Percentiles rank a stretch among this genome's conserved stretches.
Evolutionary conservation across 176 grass and related monocot genomes (phyloP).

Genomic region (Echinochloa phyllopogon): DNA sequence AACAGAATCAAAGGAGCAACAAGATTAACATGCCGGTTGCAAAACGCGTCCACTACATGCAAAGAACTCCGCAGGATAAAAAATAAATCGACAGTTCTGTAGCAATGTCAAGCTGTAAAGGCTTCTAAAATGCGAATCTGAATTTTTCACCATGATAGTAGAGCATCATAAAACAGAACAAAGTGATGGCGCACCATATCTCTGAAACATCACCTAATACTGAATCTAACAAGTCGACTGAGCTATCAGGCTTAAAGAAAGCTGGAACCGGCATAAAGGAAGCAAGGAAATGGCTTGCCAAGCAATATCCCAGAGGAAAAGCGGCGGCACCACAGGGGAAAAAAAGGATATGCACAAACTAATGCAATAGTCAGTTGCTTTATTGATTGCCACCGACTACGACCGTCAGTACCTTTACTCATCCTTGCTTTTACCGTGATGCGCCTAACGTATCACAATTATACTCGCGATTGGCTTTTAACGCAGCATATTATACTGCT

Average conservation of each 20-base stretch:
- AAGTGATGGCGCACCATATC: neutral
- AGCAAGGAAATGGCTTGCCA: neutral
- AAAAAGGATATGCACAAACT: neutral
- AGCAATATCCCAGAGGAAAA: neutral
- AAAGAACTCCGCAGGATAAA: neutral
- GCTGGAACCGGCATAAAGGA: neutral
- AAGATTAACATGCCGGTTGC: neutral
- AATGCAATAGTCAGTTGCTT: neutral
- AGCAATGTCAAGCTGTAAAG: neutral
- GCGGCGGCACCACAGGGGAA: neutral
- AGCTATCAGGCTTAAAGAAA: constrained; percentile 30
- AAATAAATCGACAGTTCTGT: neutral
- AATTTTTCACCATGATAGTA: neutral
- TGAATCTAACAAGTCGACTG: constrained; percentile 1
- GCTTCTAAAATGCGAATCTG: neutral
- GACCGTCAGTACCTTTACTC: neutral
- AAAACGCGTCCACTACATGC: neutral
- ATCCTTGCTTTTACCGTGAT: neutral
- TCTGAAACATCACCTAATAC: neutral
- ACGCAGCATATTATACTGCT: too few species aligned
- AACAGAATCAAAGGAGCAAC: neutral
- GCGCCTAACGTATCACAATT: neutral
- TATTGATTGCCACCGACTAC: neutral
- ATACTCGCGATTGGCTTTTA: neutral
- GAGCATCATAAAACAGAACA: neutral